phyloP scores from a whole-genome alignment of 1,139 yeast genomes.

The Saccharomyces hybrid region DNA sequence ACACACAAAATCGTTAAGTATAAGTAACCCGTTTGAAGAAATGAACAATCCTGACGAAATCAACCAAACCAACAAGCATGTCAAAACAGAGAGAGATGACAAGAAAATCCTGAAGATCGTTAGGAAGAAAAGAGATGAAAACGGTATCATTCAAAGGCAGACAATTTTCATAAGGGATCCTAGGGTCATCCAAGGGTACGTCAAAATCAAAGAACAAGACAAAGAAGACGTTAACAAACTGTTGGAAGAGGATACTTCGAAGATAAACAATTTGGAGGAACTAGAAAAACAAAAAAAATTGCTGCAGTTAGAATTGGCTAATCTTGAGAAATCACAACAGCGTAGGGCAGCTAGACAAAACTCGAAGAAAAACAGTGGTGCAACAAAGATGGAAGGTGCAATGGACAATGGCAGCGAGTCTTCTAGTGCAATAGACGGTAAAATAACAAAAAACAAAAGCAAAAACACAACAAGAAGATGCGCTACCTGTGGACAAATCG shows the following conservation, averaged over 20 bases:
- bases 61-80: conserved; percentile 31
- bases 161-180: conserved; percentile 78
- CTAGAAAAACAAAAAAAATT: conserved; percentile 71
- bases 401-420: background rate
- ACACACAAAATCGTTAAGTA: conserved; percentile 60
- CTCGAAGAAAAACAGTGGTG: conserved; percentile 39
- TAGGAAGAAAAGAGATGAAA: conserved; percentile 72
- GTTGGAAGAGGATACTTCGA: conserved; percentile 47
- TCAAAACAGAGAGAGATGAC: conserved; percentile 24
- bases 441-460: background rate
- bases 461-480: conserved; percentile 80
- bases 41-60: conserved; percentile 33
- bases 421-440: conserved; percentile 28
- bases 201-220: conserved; percentile 65
- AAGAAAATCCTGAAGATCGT: conserved; percentile 59
- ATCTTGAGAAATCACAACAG: conserved; percentile 67
- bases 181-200: conserved; percentile 76
- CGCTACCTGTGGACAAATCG: conserved; percentile 91
- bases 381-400: conserved; percentile 13
- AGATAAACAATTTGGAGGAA: conserved; percentile 80
- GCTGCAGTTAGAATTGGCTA: conserved; percentile 77
- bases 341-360: conserved; percentile 52
- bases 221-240: conserved; percentile 42
- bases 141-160: conserved; percentile 78
- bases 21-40: conserved; percentile 36